Evolutionary conservation across 441 rosid genomes (phyloP), one percentile per base, ranked within the genome.

Genomic region (Viola pubescens): DNA sequence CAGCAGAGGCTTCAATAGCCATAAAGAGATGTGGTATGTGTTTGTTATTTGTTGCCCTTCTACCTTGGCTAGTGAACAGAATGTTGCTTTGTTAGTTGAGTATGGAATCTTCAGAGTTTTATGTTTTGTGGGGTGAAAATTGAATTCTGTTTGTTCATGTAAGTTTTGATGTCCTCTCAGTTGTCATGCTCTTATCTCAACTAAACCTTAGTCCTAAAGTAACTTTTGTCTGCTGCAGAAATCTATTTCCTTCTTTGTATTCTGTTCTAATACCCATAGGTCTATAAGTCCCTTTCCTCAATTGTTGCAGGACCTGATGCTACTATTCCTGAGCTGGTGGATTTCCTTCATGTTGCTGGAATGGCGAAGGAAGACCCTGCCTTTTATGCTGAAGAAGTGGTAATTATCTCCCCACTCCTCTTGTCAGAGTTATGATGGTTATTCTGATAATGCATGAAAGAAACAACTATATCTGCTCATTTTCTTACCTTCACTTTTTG

Each of bases 311-410:
- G 97, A 58, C 73, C 77, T 6, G 66, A 78, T 46, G 83, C 89
- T 61, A 64, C 86, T 19, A 59, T 84, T 34, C 74, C 66, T 3
- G 95, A 81, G 65, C 69, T 94, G 64, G 75, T 86, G 3, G 97
- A 89, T 73, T 94, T 86, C 70, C 83, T 92, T 13, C 75, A 71
- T 75, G 96, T 95, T 56, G 91, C 96, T 74, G 88, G 80, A 67
- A 71, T 83, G 75, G 81, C 92, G 40, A 82, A 78, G 70, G 82
- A 63, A 64, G 82, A 70, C 43, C 83, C 75, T 67, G 85, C 75
- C 54, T 75, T 81, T 65, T 61, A 69, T 43, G 81, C 77, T 45
- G 90, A 77, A 59, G 82, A 72, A 11, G 79, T 77, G 82, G 95
- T 87, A 52, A 52, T 52, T 38, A 11, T 68, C 65, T 45, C 34